Evolutionary conservation across 331 rosid species (phyloP).

Genomic region (Acacia pycnantha): DNA sequence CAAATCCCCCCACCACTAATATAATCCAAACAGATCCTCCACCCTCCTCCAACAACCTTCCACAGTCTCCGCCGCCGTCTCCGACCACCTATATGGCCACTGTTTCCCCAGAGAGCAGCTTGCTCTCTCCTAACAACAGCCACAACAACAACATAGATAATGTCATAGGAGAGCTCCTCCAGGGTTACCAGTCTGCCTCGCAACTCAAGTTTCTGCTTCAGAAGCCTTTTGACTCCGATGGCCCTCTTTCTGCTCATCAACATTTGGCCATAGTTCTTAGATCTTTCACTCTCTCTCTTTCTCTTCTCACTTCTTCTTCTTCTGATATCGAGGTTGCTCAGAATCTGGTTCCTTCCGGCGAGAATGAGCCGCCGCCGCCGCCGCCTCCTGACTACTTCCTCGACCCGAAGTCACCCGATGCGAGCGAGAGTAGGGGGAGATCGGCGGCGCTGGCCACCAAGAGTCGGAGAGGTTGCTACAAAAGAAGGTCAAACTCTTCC

Average conservation of each 20-base stretch:
- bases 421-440: conserved; percentile 47
- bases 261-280: conserved; percentile 34
- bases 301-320: conserved; percentile 33
- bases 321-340: neutral
- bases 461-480: conserved; percentile 70
- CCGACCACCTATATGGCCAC: conserved; percentile 30
- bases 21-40: conserved; percentile 5
- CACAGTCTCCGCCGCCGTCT: neutral
- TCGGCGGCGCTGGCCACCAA: conserved; percentile 26
- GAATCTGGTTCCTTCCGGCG: conserved; percentile 1
- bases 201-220: conserved; percentile 50
- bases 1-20: too few species aligned
- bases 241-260: conserved; percentile 31
- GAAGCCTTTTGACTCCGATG: conserved; percentile 4
- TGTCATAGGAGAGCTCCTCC: conserved; percentile 35
- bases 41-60: neutral
- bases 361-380: conserved; percentile 3
- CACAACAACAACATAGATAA: neutral
- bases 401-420: conserved; percentile 49
- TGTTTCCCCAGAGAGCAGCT: neutral
- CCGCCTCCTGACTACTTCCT: conserved; percentile 23
- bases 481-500: conserved; percentile 54
- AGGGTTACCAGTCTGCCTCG: conserved; percentile 46
- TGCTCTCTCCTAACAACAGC: neutral
- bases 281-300: conserved; percentile 44